Evolutionary conservation across 306 rosid species (phyloP), one percentile per base, ranked within the genome.

Genomic region (Vachellia pachyceras): DNA sequence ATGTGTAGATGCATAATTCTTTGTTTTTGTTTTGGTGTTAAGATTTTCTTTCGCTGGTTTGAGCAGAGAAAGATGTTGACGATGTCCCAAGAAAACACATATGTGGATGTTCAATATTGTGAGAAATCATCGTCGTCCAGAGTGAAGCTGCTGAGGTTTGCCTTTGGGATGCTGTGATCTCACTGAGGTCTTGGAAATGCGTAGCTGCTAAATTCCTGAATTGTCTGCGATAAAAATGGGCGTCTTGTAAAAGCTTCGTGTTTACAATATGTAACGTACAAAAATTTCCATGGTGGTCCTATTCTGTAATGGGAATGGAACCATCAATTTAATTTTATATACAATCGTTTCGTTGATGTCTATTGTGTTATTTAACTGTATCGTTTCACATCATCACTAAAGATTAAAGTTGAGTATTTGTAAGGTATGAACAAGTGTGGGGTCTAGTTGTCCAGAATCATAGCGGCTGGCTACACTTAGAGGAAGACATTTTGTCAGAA

Each of bases 81-180:
- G 93, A 89, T 77, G 73, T 39, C 65, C 90, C 98, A 54, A 88
- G 91, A 86, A 92, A 89, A 81, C 88, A n/a, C 49, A 39, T 87
- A 41, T 94, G 97, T 81, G 87, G 94, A 9, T 94, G 98, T 85
- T 82, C 98, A 40, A 88, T 92, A 87, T 80, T 94, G 96, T 92
- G 87, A 91, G 87, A 63, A 80, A 47, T 47, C 20, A 60, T 54
- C 64, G 44, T 22, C 20, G 11, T 42, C 36, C 54, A 6, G 84
- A 69, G 69, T 66, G 61, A 76, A 80, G 92, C 72, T 82, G 82
- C 85, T 82, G 78, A 85, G 84, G 84, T 23, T 64, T 77, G 90
- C 84, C 39, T 33, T 77, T 83, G 80, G 82, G 54, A 60, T 74
- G 83, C 63, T 79, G 82, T 83, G 83, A 45, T 83, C 75, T 87